phyloP scores from a whole-genome alignment of 2,329 filamentous ascomycete genomes.

The Exophiala alcalophila region DNA sequence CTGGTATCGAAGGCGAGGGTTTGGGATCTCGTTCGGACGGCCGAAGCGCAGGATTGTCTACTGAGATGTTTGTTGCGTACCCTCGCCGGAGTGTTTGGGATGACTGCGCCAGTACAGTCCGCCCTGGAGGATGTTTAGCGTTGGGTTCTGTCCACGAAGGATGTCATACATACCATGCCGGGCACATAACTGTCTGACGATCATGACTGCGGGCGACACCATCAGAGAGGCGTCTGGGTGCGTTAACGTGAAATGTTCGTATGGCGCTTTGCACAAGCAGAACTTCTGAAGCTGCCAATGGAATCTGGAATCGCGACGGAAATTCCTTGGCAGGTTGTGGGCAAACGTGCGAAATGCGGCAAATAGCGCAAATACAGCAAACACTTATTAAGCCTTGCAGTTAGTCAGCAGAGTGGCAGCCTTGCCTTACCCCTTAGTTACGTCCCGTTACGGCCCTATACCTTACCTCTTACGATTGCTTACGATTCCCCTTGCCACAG shows the following conservation, averaged over 20 bases:
- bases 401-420: too few relatives aligned
- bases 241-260: too few relatives aligned
- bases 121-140: slow-evolving; percentile 23
- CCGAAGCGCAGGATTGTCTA: slow-evolving; percentile 21
- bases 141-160: not conserved
- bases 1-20: slow-evolving; percentile 15
- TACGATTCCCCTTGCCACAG: too few relatives aligned
- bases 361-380: slow-evolving; percentile 1
- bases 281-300: slow-evolving; percentile 3
- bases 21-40: slow-evolving; percentile 24
- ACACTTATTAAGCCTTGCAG: not conserved
- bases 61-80: slow-evolving; percentile 23
- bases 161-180: slow-evolving; percentile 27
- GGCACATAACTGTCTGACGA: slow-evolving; percentile 29
- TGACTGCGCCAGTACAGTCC: slow-evolving; percentile 27
- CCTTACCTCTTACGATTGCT: too few relatives aligned
- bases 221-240: too few relatives aligned
- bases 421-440: too few relatives aligned
- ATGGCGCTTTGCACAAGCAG: too few relatives aligned
- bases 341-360: not conserved
- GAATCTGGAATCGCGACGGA: not conserved
- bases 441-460: too few relatives aligned
- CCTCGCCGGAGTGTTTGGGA: slow-evolving; percentile 10
- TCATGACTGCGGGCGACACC: slow-evolving; percentile 21
- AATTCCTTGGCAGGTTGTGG: not conserved